phyloP scores from a whole-genome alignment of 306 rosid species.

The Phaseolus lunatus region DNA sequence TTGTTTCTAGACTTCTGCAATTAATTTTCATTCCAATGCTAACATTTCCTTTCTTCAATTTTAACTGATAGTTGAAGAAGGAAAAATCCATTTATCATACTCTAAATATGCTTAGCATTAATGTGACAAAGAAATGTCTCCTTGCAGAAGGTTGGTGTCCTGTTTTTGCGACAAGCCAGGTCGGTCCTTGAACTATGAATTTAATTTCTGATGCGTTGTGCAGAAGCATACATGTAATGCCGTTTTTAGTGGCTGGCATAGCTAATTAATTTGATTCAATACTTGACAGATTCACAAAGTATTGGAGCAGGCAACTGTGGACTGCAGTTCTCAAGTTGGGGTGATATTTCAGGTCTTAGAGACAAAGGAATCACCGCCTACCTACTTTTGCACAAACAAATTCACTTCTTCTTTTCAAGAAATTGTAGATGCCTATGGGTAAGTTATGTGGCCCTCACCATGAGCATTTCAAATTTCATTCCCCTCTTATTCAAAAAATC shows the following conservation, averaged over 20 bases:
- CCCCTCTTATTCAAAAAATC: not conserved
- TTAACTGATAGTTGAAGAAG: conserved; percentile 68
- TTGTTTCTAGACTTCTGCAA: conserved; percentile 38
- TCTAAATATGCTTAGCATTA: conserved; percentile 89
- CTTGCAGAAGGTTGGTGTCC: conserved; percentile 97
- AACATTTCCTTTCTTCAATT: conserved; percentile 40
- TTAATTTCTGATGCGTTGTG: conserved; percentile 30
- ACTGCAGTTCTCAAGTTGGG: conserved; percentile 72
- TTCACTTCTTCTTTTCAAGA: conserved; percentile 80
- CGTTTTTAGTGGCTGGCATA: conserved; percentile 1
- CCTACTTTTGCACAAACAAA: conserved; percentile 73
- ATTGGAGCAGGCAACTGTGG: conserved; percentile 62
- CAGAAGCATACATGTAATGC: conserved; percentile 4
- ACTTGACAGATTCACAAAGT: conserved; percentile 27
- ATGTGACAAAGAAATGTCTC: conserved; percentile 87
- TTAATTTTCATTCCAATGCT: conserved; percentile 33
- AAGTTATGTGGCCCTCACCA: conserved; percentile 44
- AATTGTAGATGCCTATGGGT: conserved; percentile 92
- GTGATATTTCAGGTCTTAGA: conserved; percentile 73
- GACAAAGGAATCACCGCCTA: conserved; percentile 74
- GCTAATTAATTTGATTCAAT: conserved; percentile 40
- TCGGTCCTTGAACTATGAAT: conserved; percentile 46
- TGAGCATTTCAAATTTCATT: conserved; percentile 8
- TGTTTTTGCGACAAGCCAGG: conserved; percentile 77
- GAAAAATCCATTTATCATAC: conserved; percentile 79